phyloP scores from a whole-genome alignment of 495 filamentous ascomycete species.

The Chaetomium tenue region DNA sequence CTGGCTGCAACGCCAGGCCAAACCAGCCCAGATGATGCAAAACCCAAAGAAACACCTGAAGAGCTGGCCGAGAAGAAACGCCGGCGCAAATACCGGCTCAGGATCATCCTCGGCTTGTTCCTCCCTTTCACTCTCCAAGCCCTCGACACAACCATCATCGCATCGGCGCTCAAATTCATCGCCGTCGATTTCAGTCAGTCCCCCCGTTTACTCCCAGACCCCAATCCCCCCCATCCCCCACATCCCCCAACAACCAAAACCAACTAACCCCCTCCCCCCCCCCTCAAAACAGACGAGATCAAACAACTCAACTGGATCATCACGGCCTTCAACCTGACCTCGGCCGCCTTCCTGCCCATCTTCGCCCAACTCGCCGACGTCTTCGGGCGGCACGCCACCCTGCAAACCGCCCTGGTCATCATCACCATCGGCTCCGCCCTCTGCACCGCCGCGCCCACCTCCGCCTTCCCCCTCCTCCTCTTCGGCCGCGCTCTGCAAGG shows the following conservation, averaged over 20 bases:
- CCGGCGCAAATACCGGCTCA: constrained; percentile 47
- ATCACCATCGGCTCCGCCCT: constrained; percentile 31
- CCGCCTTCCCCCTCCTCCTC: constrained; percentile 53
- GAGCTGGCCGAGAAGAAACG: constrained; percentile 3
- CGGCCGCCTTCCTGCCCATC: constrained; percentile 60
- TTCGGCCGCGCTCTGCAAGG: constrained; percentile 60
- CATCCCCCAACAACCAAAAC: background rate
- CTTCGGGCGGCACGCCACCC: constrained; percentile 48
- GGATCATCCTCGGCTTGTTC: constrained; percentile 53
- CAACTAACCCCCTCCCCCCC: constrained; percentile 1
- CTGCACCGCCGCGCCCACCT: constrained; percentile 50
- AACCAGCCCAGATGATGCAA: constrained; percentile 15
- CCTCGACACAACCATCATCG: constrained; percentile 60
- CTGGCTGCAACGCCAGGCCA: background rate
- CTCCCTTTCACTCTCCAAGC: constrained; percentile 53
- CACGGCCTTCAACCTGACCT: constrained; percentile 60
- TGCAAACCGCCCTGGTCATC: constrained; percentile 24
- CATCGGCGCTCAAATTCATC: constrained; percentile 58
- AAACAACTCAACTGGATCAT: constrained; percentile 63
- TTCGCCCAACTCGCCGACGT: constrained; percentile 60
- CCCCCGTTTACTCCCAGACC: background rate
- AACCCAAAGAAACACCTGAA: constrained; percentile 22
- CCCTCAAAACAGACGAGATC: constrained; percentile 44
- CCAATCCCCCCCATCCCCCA: background rate
- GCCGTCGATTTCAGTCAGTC: constrained; percentile 56